Conservation (phyloP, 257 asterid species). For the Agastache rugosa region DNA sequence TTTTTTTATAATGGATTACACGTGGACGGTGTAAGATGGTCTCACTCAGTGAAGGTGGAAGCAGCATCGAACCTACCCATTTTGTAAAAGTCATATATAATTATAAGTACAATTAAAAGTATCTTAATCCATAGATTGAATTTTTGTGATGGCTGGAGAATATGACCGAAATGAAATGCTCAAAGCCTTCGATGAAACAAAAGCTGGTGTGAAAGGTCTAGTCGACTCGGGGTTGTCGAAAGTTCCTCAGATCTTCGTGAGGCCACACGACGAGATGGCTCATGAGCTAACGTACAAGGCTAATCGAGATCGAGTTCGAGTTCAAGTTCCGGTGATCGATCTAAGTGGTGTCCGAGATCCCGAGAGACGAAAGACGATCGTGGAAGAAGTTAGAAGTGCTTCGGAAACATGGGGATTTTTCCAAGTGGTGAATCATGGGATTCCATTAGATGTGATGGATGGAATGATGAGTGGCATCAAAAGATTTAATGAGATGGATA, state of each 20-base stretch:
- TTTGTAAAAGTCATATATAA: too few species aligned
- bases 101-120: too few species aligned
- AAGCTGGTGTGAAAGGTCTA: slow-evolving; percentile 47
- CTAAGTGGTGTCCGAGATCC: slow-evolving; percentile 32
- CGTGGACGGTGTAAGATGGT: too few species aligned
- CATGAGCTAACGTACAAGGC: slow-evolving; percentile 6
- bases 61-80: too few species aligned
- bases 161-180: background rate
- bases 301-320: background rate
- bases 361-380: slow-evolving; percentile 28
- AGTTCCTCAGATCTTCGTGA: slow-evolving; percentile 47
- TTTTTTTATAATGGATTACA: too few species aligned
- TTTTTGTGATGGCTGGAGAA: background rate
- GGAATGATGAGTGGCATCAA: slow-evolving; percentile 38
- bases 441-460: slow-evolving; percentile 40
- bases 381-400: slow-evolving; percentile 43
- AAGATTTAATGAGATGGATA: slow-evolving; percentile 42
- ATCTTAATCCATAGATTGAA: too few species aligned
- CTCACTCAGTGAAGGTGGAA: too few species aligned
- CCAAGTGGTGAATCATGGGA: slow-evolving; percentile 52
- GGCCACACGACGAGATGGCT: slow-evolving; percentile 36
- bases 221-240: slow-evolving; percentile 43
- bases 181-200: background rate
- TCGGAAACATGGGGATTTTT: slow-evolving; percentile 52
- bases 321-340: slow-evolving; percentile 50